Evolutionary conservation across 257 asterid genomes (phyloP).

Genomic region (Nicotiana tomentosiformis): DNA sequence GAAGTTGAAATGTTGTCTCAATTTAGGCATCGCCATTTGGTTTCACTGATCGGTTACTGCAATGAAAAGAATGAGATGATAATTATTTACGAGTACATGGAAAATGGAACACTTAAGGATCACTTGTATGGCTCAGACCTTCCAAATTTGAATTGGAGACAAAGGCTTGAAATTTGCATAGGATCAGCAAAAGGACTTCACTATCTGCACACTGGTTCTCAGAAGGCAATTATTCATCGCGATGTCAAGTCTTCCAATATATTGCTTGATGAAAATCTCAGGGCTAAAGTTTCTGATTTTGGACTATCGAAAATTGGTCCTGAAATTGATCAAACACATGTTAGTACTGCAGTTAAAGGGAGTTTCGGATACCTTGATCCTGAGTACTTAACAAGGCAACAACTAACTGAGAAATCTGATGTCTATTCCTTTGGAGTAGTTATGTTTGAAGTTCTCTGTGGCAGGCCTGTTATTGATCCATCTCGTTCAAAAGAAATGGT

Average conservation of each 20-base stretch:
- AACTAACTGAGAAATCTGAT: constrained; percentile 37
- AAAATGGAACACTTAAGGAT: constrained; percentile 32
- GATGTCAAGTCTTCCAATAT: constrained; percentile 44
- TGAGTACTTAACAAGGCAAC: constrained; percentile 33
- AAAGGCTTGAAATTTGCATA: constrained; percentile 40
- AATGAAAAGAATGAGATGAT: constrained; percentile 35
- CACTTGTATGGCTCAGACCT: constrained; percentile 25
- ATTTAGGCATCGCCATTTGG: constrained; percentile 40
- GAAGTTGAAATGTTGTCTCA: constrained; percentile 39
- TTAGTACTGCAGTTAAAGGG: constrained; percentile 40
- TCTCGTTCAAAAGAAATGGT: constrained; percentile 25
- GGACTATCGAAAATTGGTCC: constrained; percentile 44
- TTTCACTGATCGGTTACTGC: constrained; percentile 39
- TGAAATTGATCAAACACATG: constrained; percentile 34
- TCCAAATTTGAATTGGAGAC: constrained; percentile 30
- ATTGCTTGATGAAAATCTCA: constrained; percentile 31
- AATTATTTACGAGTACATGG: constrained; percentile 42
- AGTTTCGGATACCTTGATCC: constrained; percentile 44
- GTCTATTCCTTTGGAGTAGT: constrained; percentile 45
- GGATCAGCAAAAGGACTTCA: constrained; percentile 49
- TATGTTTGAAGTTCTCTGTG: constrained; percentile 31
- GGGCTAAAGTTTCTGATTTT: constrained; percentile 43
- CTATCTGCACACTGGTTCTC: constrained; percentile 40
- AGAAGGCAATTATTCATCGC: constrained; percentile 32
- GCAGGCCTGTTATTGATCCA: constrained; percentile 40